Conservation (phyloP, 176 grass and related monocot species). For the Phragmites australis region DNA sequence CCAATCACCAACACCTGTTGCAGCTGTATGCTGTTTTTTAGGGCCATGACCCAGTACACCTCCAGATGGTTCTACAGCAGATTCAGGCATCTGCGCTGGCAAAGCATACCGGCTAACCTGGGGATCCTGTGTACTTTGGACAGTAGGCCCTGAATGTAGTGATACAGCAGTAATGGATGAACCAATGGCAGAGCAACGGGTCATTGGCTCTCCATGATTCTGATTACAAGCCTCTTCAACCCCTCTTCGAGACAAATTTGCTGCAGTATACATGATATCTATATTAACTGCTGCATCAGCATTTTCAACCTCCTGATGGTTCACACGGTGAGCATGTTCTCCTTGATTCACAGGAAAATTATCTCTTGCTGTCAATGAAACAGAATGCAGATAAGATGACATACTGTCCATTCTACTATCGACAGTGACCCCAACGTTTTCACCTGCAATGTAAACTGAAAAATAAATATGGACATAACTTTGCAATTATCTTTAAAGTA, state of each 20-base stretch:
- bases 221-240: constrained; percentile 46
- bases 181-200: constrained; percentile 60
- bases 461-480: constrained; percentile 39
- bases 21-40: constrained; percentile 42
- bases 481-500: constrained; percentile 29
- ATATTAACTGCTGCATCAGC: constrained; percentile 26
- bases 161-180: constrained; percentile 62
- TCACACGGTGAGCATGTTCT: constrained; percentile 29
- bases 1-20: constrained; percentile 43
- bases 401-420: constrained; percentile 71
- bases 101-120: constrained; percentile 32
- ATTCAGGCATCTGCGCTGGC: constrained; percentile 44
- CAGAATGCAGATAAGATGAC: constrained; percentile 75
- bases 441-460: constrained; percentile 53
- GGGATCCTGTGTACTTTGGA: constrained; percentile 43
- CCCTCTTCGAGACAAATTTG: constrained; percentile 37
- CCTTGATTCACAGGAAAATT: constrained; percentile 45
- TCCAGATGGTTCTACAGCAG: constrained; percentile 42
- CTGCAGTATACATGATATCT: constrained; percentile 46
- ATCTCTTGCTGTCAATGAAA: constrained; percentile 72
- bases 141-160: constrained; percentile 49
- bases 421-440: constrained; percentile 50
- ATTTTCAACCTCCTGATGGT: constrained; percentile 44
- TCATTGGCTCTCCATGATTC: constrained; percentile 51
- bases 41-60: constrained; percentile 24